Conservation (phyloP, 768 basidiomycete species). For the Albatrellus ellisii region DNA sequence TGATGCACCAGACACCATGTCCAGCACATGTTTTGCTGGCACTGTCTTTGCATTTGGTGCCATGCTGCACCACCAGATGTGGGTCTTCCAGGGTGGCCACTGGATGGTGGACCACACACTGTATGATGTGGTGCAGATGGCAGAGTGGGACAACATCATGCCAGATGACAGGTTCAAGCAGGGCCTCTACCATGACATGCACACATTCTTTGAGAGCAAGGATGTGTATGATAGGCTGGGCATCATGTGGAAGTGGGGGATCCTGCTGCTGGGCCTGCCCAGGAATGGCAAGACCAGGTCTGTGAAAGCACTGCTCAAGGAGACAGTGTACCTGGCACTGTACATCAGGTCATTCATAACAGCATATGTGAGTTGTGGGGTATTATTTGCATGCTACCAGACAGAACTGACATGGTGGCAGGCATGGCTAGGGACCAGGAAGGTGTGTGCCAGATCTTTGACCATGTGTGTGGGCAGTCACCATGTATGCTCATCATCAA, state of each 20-base stretch:
- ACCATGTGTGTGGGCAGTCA: constrained; percentile 20
- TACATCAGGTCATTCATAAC: constrained; percentile 29
- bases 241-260: constrained; percentile 24
- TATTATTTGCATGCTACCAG: background rate
- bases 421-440: constrained; percentile 11
- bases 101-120: constrained; percentile 21
- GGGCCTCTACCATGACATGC: constrained; percentile 23
- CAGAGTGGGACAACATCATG: constrained; percentile 23
- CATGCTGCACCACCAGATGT: constrained; percentile 19
- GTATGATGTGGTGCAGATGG: constrained; percentile 16
- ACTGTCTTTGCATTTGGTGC: constrained; percentile 7
- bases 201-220: constrained; percentile 26
- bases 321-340: constrained; percentile 20
- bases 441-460: constrained; percentile 24
- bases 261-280: constrained; percentile 19
- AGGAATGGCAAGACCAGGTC: constrained; percentile 29
- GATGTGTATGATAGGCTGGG: constrained; percentile 24
- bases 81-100: constrained; percentile 23
- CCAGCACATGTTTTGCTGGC: background rate
- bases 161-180: constrained; percentile 22
- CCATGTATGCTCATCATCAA: constrained; percentile 26
- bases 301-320: constrained; percentile 20
- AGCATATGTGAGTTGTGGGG: constrained; percentile 16
- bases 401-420: too few species aligned
- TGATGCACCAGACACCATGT: background rate